Evolutionary conservation across 306 rosid genomes (phyloP), one percentile per base, ranked within the genome.

Genomic region (Cajanus cajan): DNA sequence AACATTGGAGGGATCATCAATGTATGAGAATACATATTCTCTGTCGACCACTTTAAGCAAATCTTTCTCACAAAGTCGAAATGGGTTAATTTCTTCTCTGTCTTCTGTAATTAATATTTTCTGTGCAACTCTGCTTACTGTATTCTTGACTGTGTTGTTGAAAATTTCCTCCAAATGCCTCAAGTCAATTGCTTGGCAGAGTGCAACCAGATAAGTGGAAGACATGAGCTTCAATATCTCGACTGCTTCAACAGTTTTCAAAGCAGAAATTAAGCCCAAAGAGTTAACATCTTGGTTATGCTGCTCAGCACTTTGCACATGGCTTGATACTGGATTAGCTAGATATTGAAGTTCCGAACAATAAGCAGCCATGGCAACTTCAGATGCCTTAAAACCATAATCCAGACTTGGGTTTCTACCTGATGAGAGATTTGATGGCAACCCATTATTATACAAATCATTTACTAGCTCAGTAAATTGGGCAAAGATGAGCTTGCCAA

Each of bases 271-370:
- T 59, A 86, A 75, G 4, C 89, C 89, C 72, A 86, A 76, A 5
- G 89, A 86, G 73, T 86, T 86, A 65, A 86, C 89, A 65, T 86
- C 89, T 79, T 86, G 86, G 73, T 86, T 86, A 52, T 86, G 89
- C 37, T 86, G 89, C 76, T 86, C 89, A 5, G 84, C 82, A 37
- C 89, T 86, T 58, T 86, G 89, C 69, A 82, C 86, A 9, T 86
- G 89, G 52, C 41, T 86, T 0, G 86, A 79, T 22, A 82, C 82
- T 0, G 89, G 89, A 57, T 82, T 86, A 16, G 84, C 86, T 0
- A 82, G 77, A 55, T 69, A 86, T 33, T 86, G 89, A 71, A 86
- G 86, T 47, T 86, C 86, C 21, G 85, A 86, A 48, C 86, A 86
- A 50, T 86, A 86, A 50, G 89, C 81, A 7, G 86, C 89, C 86